Evolutionary conservation across 306 rosid species (phyloP), one percentile per base, ranked within the genome.

Genomic region (Pyrus communis): DNA sequence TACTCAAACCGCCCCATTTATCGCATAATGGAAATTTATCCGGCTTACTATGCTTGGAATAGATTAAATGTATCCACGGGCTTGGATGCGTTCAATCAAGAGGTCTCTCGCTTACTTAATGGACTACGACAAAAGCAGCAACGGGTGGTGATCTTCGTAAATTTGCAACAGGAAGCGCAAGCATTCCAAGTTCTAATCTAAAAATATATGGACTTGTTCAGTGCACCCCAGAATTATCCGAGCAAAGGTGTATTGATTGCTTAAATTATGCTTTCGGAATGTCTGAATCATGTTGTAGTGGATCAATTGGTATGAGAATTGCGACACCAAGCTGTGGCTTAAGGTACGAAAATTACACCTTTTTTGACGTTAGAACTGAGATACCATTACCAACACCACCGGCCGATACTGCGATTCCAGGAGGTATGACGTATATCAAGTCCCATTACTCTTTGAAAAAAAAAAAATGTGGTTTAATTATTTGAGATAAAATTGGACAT

Each of bases 191-290:
- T 52, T 54, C 45, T 9, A 62, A 22, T 42, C 0, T 5, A 14
- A 52, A 25, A 25, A 64, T 79, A 13, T 65, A 72, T 42, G 78
- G 73, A 19, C 68, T 72, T 54, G 61, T 25, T 25, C 82, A 79
- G 73, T 79, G 82, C 31, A 67, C 74, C 6, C 82, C 78, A 9
- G 82, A 79, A 1, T 30, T 79, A 31, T 28, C 82, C 0, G 19
- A 38, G n/a, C 12, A 0, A 4, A 30, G 73, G 0, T 79, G 82
- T 9, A 17, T 45, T 15, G 22, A 9, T 38, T 79, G 82, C 30
- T 3, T 73, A 3, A 3, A 40, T 11, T 18, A 2, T 4, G 11
- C 62, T 33, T 17, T 52, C 0, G 4, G 21, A 11, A 4, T 0
- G 2, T 1, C 73, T 25, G 68, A 14, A 9, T 3, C 11, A 19